Base-by-base conservation (phyloP, 148 eudicot genomes). In the Euryodendron excelsum region DNA sequence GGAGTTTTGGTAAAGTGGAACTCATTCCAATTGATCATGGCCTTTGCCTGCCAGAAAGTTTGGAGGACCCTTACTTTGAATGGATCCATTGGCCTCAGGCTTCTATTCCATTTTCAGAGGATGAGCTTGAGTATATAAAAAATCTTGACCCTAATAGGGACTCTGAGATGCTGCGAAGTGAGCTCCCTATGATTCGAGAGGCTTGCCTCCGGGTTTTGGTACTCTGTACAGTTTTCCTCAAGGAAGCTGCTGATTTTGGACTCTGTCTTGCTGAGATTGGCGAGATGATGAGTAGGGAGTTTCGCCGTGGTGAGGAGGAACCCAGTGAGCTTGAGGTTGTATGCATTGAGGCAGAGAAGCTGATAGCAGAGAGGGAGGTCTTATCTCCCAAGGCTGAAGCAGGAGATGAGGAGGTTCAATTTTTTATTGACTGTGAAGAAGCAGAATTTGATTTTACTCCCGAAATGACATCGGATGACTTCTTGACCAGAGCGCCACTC, bases 81-180 rank as follows among this genome's bases (percentile, higher is more conserved):
- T 96, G 99, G 99, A 93, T 96, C 80, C 99, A 96, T 75, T 96
- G 99, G 99, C 97, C 99, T 62, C 99, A 96, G 82, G 93, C 99
- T 59, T 92, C 99, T 2, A 90, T 96, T 69, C 99, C 98, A 23
- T 96, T 96, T 78, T 85, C 98, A 2, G 96, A 88, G 62, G 99
- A 96, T 69, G 99, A 96, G 81, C 98, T 93, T 23, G 92, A 88
- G 37, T 93, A 96, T 80, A 93, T 96, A 31, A 31, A 77, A 59
- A 84, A 82, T 9, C 97, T 96, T 14, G 91, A 96, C 79, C 99
- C 99, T 61, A 9, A 64, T 63, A 50, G 31, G 48, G 99, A 93
- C 28, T 84, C 90, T 39, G 87, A 88, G 56, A 89, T 93, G 98
- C 92, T 96, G 9, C 86, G 97, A 21, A 30, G 64, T 27, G 97